A percentile compares a stretch with the other conserved stretches of the same genome.
Conservation (phyloP, 768 basidiomycete species). For the Lactifluus subvellereus region DNA sequence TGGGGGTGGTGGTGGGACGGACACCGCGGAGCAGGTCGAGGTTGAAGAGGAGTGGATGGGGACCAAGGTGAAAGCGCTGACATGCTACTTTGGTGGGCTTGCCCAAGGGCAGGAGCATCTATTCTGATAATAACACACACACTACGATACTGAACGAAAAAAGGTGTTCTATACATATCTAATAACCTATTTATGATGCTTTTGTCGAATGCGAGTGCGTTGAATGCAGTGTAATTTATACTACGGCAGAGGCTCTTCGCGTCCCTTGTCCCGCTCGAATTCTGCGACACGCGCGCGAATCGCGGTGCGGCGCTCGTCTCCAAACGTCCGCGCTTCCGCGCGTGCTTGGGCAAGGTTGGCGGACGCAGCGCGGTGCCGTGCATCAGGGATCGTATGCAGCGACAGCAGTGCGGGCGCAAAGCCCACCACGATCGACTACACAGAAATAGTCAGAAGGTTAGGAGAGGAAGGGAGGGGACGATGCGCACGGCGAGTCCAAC, state of each 20-base stretch:
- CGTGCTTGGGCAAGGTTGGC: slow-evolving; percentile 55
- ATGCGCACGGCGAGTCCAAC: slow-evolving; percentile 45
- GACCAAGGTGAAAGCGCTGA: slow-evolving; percentile 85
- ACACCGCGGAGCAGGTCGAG: slow-evolving; percentile 58
- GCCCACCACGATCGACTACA: slow-evolving; percentile 41
- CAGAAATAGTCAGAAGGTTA: not conserved
- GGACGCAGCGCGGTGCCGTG: slow-evolving; percentile 47
- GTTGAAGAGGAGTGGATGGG: slow-evolving; percentile 98
- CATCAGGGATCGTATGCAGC: slow-evolving; percentile 35
- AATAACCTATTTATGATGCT: not conserved
- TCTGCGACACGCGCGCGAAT: slow-evolving; percentile 46
- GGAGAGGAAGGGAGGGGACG: not conserved
- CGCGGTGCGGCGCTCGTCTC: slow-evolving; percentile 46
- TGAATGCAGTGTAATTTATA: not conserved
- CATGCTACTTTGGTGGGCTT: slow-evolving; percentile 89
- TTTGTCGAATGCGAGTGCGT: not conserved
- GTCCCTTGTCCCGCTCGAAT: slow-evolving; percentile 24
- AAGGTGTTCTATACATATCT: not conserved
- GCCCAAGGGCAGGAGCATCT: slow-evolving; percentile 59
- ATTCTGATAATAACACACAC: slow-evolving; percentile 34
- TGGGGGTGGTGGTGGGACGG: not conserved
- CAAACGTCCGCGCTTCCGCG: slow-evolving; percentile 48
- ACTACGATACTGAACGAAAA: not conserved
- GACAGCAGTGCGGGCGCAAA: slow-evolving; percentile 40
- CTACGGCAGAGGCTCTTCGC: slow-evolving; percentile 1